Evolutionary conservation across 2,329 filamentous ascomycete species (phyloP).

Genomic region (Chrysosporium keratinophilum): DNA sequence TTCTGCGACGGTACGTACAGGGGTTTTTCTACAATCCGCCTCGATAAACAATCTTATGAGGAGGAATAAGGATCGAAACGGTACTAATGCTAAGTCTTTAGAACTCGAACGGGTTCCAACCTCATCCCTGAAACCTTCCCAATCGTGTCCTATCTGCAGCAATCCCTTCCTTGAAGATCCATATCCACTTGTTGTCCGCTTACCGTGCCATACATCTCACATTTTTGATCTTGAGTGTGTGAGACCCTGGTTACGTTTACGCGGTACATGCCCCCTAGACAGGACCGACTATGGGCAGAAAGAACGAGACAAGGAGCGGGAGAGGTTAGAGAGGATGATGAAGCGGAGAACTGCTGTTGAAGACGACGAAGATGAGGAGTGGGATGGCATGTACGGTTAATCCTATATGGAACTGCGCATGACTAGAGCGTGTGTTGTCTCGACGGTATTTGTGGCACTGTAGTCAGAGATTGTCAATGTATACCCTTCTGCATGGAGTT

Average conservation of each 20-base stretch:
- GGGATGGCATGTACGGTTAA: conserved; percentile 41
- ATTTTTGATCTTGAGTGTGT: conserved; percentile 57
- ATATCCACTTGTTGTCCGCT: conserved; percentile 53
- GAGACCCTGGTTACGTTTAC: conserved; percentile 52
- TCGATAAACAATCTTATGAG: background rate
- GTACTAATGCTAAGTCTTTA: conserved; percentile 16
- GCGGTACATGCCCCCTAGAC: conserved; percentile 55
- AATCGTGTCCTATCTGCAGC: conserved; percentile 51
- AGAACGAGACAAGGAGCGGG: conserved; percentile 42
- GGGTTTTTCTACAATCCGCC: background rate
- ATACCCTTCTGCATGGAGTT: background rate
- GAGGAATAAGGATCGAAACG: background rate
- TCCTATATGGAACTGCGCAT: background rate
- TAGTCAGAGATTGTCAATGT: background rate
- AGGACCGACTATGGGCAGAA: conserved; percentile 49
- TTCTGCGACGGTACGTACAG: conserved; percentile 45
- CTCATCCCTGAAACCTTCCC: conserved; percentile 42
- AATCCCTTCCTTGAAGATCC: conserved; percentile 52
- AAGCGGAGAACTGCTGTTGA: conserved; percentile 31
- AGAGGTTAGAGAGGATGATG: conserved; percentile 43
- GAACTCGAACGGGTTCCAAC: conserved; percentile 51
- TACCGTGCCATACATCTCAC: conserved; percentile 53
- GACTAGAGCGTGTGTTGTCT: background rate
- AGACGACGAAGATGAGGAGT: conserved; percentile 38
- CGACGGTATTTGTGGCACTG: background rate